Conservation (phyloP, 176 grass and related monocot genomes). For the Elaeis guineensis region DNA sequence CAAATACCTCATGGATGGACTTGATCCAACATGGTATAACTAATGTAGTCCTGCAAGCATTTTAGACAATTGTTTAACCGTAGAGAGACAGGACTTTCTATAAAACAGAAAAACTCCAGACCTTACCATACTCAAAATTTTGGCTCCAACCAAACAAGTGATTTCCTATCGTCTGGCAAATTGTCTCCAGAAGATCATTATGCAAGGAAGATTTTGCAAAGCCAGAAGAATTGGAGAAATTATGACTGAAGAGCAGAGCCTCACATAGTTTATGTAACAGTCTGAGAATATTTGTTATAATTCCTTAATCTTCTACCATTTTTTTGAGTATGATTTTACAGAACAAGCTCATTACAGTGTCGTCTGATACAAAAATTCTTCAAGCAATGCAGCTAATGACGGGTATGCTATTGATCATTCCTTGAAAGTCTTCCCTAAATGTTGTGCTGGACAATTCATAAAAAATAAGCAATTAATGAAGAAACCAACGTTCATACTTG, state of each 20-base stretch:
- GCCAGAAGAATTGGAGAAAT: slow-evolving; percentile 63
- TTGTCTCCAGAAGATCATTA: slow-evolving; percentile 63
- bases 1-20: too few species aligned
- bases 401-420: slow-evolving; percentile 24
- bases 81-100: too few species aligned
- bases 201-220: slow-evolving; percentile 45
- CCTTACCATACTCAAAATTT: too few species aligned
- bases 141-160: too few species aligned
- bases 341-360: slow-evolving; percentile 53
- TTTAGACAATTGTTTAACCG: too few species aligned
- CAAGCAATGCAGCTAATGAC: slow-evolving; percentile 88
- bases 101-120: too few species aligned
- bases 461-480: too few species aligned
- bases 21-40: too few species aligned
- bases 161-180: slow-evolving; percentile 18
- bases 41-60: too few species aligned
- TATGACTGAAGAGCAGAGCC: slow-evolving; percentile 74
- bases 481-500: too few species aligned
- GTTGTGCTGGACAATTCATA: neutral
- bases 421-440: neutral
- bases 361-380: slow-evolving; percentile 53
- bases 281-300: neutral
- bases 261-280: neutral
- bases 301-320: neutral
- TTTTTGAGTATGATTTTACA: slow-evolving; percentile 10